Evolutionary conservation across 1,284 basidiomycete species (phyloP), one percentile per base, ranked within the genome.

Genomic region (Puccinia triticina): DNA sequence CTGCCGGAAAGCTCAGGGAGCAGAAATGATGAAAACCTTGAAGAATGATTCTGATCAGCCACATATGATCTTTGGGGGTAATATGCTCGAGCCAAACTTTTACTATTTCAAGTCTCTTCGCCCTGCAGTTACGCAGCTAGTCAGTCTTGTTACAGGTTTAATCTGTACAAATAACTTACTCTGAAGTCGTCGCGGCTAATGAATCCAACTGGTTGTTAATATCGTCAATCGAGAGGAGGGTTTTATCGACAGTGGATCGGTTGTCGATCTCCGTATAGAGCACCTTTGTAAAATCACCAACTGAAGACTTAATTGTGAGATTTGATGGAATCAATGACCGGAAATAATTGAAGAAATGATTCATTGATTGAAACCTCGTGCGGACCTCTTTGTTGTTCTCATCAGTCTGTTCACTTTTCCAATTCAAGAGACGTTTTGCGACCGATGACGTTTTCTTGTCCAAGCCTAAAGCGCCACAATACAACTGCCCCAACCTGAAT

Each of bases 11-110:
- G 37, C 43, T 11, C 7, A n/a, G 14, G 21, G 21, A 69, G 46
- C 43, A 46, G 66, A 46, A 48, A n/a, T 43, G 37, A 71, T 61
- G 32, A 37, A 32, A 37, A 93, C 94, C 95, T 90, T 97, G 96
- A 29, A 98, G 89, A 71, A 98, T 93, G 85, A 98, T 94, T 4
- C 94, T 91, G 21, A 94, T 92, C 78, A 98, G 92, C 96, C 96
- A 98, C 80, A 91, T 90, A 85, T 96, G 94, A 85, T 97, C 94
- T 83, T 91, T 90, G 0, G 94, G 89, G 0, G 94, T 94, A 37
- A 91, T 89, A 69, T 91, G 90, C 85, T 93, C 92, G 85, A 94
- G 94, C 18, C 96, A 88, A 12, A 90, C 89, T 83, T 92, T 91
- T 81, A 96, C 86, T 40, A 94, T 90, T 72, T 90, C 92, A 0